Conservation (phyloP, 306 rosid species). For the Vicia villosa region DNA sequence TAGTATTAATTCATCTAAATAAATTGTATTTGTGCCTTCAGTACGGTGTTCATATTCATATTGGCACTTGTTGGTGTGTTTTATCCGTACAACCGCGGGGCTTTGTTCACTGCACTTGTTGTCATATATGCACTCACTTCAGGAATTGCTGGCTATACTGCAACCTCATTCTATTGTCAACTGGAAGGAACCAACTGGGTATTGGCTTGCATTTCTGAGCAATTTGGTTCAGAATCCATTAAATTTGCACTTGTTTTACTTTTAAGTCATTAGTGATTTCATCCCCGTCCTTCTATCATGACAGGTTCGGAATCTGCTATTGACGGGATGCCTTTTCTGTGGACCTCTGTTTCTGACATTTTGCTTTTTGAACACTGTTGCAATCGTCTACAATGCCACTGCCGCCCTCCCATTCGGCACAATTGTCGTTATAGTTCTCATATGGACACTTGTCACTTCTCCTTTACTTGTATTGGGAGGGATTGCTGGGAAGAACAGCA, state of each 20-base stretch:
- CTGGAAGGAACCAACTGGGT: slow-evolving; percentile 94
- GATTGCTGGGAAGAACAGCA: slow-evolving; percentile 63
- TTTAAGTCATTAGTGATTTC: slow-evolving; percentile 8
- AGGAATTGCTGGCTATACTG: slow-evolving; percentile 89
- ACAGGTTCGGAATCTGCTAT: slow-evolving; percentile 59
- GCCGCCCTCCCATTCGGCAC: slow-evolving; percentile 66
- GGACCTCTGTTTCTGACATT: slow-evolving; percentile 58
- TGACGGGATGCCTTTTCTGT: slow-evolving; percentile 61
- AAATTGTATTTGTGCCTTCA: slow-evolving; percentile 40
- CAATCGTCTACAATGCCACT: slow-evolving; percentile 52
- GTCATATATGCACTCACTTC: slow-evolving; percentile 94
- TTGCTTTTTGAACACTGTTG: slow-evolving; percentile 58
- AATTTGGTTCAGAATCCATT: slow-evolving; percentile 16
- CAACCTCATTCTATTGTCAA: slow-evolving; percentile 89
- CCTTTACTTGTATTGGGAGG: slow-evolving; percentile 61
- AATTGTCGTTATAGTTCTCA: slow-evolving; percentile 57
- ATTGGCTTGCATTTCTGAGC: slow-evolving; percentile 30
- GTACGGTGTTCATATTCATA: slow-evolving; percentile 74
- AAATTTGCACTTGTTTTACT: slow-evolving; percentile 9
- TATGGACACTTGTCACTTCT: slow-evolving; percentile 60
- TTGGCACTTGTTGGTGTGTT: slow-evolving; percentile 93
- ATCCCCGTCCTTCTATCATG: slow-evolving; percentile 24
- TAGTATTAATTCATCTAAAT: slow-evolving; percentile 11
- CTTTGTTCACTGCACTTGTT: slow-evolving; percentile 81
- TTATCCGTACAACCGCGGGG: slow-evolving; percentile 95